Conservation (phyloP, 2,329 filamentous ascomycete species). For the Sclerotinia trifoliorum region DNA sequence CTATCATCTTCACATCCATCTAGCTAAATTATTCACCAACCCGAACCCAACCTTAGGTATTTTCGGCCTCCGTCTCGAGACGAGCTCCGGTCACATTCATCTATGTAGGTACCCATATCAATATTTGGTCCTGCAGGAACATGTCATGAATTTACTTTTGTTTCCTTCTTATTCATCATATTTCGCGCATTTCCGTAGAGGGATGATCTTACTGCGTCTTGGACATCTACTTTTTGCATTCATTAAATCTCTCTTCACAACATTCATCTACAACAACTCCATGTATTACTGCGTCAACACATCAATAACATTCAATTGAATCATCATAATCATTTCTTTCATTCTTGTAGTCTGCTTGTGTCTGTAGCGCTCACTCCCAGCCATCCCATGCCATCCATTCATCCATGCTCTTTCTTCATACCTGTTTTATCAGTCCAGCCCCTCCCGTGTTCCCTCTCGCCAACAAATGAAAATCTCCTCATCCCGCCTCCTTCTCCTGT, state of each 20-base stretch:
- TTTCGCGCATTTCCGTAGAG: too few relatives aligned
- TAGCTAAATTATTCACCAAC: too few relatives aligned
- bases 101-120: too few relatives aligned
- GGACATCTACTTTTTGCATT: too few relatives aligned
- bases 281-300: background rate
- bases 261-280: background rate
- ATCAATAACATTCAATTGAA: background rate
- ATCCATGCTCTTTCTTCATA: slow-evolving; percentile 10
- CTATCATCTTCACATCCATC: too few relatives aligned
- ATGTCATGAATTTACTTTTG: too few relatives aligned
- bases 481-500: background rate
- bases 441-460: background rate
- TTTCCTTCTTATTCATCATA: too few relatives aligned
- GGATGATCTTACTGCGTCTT: too few relatives aligned
- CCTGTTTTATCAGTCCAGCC: background rate
- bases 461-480: slow-evolving; percentile 4
- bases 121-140: too few relatives aligned
- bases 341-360: slow-evolving; percentile 2
- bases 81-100: too few relatives aligned
- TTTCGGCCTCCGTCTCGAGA: too few relatives aligned
- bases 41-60: too few relatives aligned
- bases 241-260: background rate
- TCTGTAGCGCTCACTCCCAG: slow-evolving; percentile 10
- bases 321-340: slow-evolving; percentile 17
- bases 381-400: background rate